Conservation (phyloP, 208 protist species). For the Balamuthia mandrillaris region DNA sequence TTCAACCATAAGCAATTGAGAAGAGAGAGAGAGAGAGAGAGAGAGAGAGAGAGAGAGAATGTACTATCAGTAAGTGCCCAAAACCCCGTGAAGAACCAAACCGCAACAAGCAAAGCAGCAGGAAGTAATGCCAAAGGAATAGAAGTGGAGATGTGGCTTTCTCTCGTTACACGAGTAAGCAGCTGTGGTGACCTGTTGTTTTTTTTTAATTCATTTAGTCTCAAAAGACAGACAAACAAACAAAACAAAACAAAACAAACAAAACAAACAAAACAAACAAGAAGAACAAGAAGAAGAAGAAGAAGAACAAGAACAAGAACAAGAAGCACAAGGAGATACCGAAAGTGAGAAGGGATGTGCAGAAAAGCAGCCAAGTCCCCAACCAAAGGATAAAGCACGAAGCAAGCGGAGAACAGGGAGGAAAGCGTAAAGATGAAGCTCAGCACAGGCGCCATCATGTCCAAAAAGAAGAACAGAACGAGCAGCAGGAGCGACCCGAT, state of each 20-base stretch:
- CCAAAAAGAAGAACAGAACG: constrained; percentile 36
- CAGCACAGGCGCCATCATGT: neutral
- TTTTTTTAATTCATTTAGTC: too few relatives aligned
- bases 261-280: neutral
- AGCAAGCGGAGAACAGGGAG: neutral
- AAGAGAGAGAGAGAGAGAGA: neutral
- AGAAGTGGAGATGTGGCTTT: neutral
- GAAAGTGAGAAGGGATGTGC: neutral
- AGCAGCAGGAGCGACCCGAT: constrained; percentile 33
- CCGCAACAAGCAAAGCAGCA: neutral
- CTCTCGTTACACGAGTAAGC: too few relatives aligned
- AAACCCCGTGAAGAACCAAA: neutral
- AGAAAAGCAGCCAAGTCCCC: neutral
- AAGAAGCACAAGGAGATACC: neutral
- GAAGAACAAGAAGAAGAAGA: neutral
- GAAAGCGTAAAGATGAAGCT: constrained; percentile 5
- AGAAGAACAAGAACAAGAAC: neutral
- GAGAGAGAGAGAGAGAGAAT: neutral
- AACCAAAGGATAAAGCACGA: neutral
- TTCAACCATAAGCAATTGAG: neutral
- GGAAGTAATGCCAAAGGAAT: neutral
- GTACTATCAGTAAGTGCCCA: constrained; percentile 1
- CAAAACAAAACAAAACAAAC: too few relatives aligned
- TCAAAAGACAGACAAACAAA: too few relatives aligned
- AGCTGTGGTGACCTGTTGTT: too few relatives aligned